These are phyloP conservation scores for Leccinum disarticulatum DNA, from an alignment of 768 basidiomycete genomes.

Conservation along the genomic window DNA sequence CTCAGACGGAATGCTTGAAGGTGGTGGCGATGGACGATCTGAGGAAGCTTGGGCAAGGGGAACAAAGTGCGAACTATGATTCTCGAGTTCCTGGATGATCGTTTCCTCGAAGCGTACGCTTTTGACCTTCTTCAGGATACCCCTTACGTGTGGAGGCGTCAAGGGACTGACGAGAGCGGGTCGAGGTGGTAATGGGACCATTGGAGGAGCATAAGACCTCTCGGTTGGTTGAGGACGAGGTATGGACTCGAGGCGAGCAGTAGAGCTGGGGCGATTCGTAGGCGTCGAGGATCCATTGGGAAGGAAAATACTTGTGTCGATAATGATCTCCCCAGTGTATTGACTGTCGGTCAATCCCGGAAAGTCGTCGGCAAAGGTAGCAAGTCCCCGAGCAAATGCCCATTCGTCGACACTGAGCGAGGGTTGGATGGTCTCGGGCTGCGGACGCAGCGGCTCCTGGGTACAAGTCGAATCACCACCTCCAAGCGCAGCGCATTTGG, in stretches of 20 bases:
- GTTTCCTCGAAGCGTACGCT: slow-evolving; percentile 38
- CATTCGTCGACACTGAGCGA: slow-evolving; percentile 36
- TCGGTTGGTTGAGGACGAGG: slow-evolving; percentile 11
- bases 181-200: slow-evolving; percentile 20
- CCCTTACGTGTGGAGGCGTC: slow-evolving; percentile 31
- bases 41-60: slow-evolving; percentile 1
- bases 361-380: slow-evolving; percentile 22
- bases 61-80: neutral
- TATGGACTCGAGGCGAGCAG: neutral
- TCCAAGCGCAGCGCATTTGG: slow-evolving; percentile 32
- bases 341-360: slow-evolving; percentile 7
- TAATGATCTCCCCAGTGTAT: slow-evolving; percentile 1
- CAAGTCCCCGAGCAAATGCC: slow-evolving; percentile 35
- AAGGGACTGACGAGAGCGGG: slow-evolving; percentile 26
- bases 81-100: slow-evolving; percentile 5
- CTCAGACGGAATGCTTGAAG: slow-evolving; percentile 2
- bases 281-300: slow-evolving; percentile 16
- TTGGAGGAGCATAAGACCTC: slow-evolving; percentile 17
- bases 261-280: neutral
- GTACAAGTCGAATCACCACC: slow-evolving; percentile 14
- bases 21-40: slow-evolving; percentile 10
- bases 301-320: slow-evolving; percentile 11
- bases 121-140: slow-evolving; percentile 42
- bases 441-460: slow-evolving; percentile 1
- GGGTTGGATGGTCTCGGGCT: neutral